phyloP scores from a whole-genome alignment of 306 rosid genomes.

The Cucumis cinereus region DNA sequence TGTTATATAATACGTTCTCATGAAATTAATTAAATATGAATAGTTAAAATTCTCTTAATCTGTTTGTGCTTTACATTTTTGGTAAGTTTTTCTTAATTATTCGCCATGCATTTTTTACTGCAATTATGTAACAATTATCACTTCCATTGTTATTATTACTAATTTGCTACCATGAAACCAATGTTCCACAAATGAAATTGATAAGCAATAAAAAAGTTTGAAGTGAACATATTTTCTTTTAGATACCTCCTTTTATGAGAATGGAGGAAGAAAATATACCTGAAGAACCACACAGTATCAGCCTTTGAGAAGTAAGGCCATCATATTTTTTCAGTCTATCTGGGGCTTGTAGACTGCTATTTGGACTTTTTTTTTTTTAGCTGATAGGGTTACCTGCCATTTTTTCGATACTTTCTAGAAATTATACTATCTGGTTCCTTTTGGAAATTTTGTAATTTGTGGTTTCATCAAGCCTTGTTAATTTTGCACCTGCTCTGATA shows the following conservation, averaged over 20 bases:
- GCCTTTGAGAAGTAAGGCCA: neutral
- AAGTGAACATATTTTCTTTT: neutral
- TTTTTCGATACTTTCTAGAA: constrained; percentile 31
- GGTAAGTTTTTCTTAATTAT: neutral
- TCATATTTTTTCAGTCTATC: neutral
- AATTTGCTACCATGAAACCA: neutral
- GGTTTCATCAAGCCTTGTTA: neutral
- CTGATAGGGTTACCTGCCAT: neutral
- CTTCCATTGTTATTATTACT: neutral
- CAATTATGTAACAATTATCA: neutral
- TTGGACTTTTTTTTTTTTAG: neutral
- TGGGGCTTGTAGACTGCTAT: neutral
- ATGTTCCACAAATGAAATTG: neutral
- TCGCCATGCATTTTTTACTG: neutral
- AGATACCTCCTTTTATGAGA: neutral
- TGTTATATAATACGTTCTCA: neutral
- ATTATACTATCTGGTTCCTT: constrained; percentile 19
- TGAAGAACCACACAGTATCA: neutral
- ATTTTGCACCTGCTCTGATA: neutral
- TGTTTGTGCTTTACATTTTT: neutral
- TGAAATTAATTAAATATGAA: neutral
- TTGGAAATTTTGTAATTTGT: neutral
- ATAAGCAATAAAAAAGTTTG: neutral
- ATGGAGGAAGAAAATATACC: neutral
- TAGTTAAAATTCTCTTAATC: neutral